Evolutionary conservation across 345 rosid genomes (phyloP).

Genomic region (Hibiscus syriacus): DNA sequence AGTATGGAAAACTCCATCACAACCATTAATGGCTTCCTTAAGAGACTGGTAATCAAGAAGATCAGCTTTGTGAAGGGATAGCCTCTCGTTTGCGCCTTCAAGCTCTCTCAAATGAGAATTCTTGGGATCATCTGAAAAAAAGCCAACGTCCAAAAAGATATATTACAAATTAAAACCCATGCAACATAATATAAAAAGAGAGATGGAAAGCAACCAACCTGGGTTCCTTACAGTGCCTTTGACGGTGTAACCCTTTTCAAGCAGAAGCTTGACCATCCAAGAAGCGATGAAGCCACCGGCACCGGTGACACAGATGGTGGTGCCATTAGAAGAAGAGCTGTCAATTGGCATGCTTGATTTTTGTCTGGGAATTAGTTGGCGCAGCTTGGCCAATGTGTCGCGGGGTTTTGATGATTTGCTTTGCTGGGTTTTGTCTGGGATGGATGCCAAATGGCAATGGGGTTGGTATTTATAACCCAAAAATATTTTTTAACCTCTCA

Average conservation of each 20-base stretch:
- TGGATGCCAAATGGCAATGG: neutral
- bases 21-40: constrained; percentile 57
- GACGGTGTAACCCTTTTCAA: constrained; percentile 75
- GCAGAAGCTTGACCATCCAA: constrained; percentile 82
- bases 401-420: neutral
- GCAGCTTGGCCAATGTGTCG: neutral
- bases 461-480: neutral
- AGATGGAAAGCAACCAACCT: constrained; percentile 21
- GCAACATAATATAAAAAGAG: neutral
- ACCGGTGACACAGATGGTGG: constrained; percentile 87
- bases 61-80: constrained; percentile 66
- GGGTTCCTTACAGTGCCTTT: constrained; percentile 88
- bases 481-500: neutral
- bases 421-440: neutral
- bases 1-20: constrained; percentile 93
- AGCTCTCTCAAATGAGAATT: constrained; percentile 77
- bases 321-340: constrained; percentile 34
- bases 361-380: neutral
- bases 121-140: constrained; percentile 64
- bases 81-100: constrained; percentile 83
- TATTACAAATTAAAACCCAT: neutral
- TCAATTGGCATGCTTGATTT: constrained; percentile 39
- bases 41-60: constrained; percentile 69
- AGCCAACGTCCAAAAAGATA: neutral
- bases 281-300: constrained; percentile 98